These are phyloP conservation scores for Pulveroboletus sp. DNA, from an alignment of 768 basidiomycete species.

Conservation along the genomic window DNA sequence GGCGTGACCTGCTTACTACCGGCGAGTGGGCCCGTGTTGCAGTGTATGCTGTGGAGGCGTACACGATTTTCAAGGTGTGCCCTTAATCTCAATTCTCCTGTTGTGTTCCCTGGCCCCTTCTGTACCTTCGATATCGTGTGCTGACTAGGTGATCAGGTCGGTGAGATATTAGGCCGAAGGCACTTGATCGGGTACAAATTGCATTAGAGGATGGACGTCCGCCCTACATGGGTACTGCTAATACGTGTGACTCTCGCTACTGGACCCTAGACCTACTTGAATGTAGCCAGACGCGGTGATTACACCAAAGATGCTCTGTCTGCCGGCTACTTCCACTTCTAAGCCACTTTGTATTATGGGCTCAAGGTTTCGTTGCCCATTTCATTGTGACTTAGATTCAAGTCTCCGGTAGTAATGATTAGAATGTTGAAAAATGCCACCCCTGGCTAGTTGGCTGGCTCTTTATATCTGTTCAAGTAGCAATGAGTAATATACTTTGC, in stretches of 20 bases:
- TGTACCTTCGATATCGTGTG: neutral
- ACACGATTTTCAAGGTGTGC: slow-evolving; percentile 81
- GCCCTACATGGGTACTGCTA: neutral
- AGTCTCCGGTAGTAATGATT: too few species aligned
- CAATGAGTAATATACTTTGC: too few species aligned
- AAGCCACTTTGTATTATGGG: too few species aligned
- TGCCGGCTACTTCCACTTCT: too few species aligned
- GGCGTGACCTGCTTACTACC: slow-evolving; percentile 52
- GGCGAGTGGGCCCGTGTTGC: slow-evolving; percentile 68
- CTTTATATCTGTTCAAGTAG: too few species aligned
- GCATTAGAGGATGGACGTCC: slow-evolving; percentile 35
- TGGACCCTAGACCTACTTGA: slow-evolving; percentile 9
- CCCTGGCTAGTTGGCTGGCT: too few species aligned
- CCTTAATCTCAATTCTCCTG: neutral
- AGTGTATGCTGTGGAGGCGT: slow-evolving; percentile 80
- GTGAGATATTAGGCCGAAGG: slow-evolving; percentile 82
- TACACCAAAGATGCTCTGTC: too few species aligned
- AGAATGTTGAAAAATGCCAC: too few species aligned
- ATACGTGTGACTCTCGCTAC: neutral
- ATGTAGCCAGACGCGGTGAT: neutral
- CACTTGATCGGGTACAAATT: slow-evolving; percentile 75
- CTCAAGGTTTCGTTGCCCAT: too few species aligned
- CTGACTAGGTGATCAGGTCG: slow-evolving; percentile 47
- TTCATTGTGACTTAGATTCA: too few species aligned
- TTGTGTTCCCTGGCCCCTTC: neutral